Evolutionary conservation across 495 filamentous ascomycete species (phyloP).

Genomic region (Lasiosphaeria miniovina): DNA sequence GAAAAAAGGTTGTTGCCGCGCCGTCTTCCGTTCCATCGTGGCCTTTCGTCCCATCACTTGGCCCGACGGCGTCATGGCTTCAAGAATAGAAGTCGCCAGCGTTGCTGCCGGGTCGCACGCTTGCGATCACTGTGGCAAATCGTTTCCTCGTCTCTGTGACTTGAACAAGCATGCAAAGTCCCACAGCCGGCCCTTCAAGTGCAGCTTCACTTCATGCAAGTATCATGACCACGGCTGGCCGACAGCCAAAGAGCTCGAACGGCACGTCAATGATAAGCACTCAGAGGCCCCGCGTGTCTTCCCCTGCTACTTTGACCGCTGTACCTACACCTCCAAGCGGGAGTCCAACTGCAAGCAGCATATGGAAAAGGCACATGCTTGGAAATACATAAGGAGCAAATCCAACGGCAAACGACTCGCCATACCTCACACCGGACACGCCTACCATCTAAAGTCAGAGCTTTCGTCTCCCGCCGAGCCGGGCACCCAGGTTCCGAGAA

Average conservation of each 20-base stretch:
- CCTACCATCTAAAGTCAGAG: constrained; percentile 9
- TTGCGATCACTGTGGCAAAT: constrained; percentile 64
- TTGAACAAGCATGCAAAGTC: constrained; percentile 96
- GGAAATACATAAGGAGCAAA: constrained; percentile 84
- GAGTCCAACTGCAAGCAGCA: constrained; percentile 99
- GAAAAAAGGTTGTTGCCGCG: no score
- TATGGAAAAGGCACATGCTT: constrained; percentile 96
- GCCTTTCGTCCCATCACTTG: no score
- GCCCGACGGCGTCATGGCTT: constrained; percentile 20
- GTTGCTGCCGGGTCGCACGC: constrained; percentile 11
- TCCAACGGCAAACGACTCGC: constrained; percentile 56
- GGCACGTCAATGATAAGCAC: constrained; percentile 94
- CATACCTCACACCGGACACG: neutral
- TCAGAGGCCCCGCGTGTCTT: constrained; percentile 66
- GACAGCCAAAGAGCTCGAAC: constrained; percentile 92
- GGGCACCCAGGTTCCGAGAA: constrained; percentile 9
- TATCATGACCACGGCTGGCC: constrained; percentile 85
- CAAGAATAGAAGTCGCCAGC: constrained; percentile 10
- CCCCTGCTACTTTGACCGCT: constrained; percentile 74
- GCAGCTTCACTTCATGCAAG: constrained; percentile 69
- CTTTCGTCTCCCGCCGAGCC: neutral
- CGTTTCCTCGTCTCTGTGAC: constrained; percentile 86
- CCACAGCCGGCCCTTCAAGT: constrained; percentile 93
- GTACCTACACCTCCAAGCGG: constrained; percentile 87
- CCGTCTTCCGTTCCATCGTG: no score